A percentile compares a stretch with the other conserved stretches of the same genome.
Evolutionary conservation across 208 protist genomes (phyloP).

Genomic region (Acanthamoeba castellanii): DNA sequence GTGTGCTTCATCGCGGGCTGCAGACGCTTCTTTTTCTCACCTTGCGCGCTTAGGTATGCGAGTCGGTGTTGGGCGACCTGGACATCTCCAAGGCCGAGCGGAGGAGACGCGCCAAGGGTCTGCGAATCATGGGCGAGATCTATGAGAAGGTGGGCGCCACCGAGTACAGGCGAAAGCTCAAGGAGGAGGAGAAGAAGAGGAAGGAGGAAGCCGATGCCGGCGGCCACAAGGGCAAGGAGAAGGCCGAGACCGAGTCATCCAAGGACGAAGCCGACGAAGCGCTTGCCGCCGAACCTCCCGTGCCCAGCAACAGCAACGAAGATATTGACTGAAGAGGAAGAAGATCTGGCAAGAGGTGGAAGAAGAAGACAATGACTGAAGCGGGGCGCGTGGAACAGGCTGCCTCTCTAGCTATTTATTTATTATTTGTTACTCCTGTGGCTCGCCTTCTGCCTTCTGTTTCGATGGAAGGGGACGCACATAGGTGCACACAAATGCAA

Average conservation of each 20-base stretch:
- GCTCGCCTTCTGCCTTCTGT: too few species aligned
- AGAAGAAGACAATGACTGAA: too few species aligned
- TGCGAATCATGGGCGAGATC: conserved; percentile 71
- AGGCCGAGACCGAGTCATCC: conserved; percentile 34
- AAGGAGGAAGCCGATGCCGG: neutral
- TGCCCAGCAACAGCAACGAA: conserved; percentile 18
- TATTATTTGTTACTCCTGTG: too few species aligned
- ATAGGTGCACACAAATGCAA: too few species aligned
- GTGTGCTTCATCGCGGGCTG: too few species aligned
- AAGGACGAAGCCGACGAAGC: neutral
- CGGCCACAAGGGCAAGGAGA: conserved; percentile 16
- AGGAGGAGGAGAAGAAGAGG: conserved; percentile 61
- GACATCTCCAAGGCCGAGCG: conserved; percentile 56
- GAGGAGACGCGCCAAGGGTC: conserved; percentile 25
- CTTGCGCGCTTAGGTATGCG: conserved; percentile 4
- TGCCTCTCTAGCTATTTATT: too few species aligned
- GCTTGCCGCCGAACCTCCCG: neutral
- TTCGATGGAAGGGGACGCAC: too few species aligned
- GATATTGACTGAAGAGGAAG: conserved; percentile 1
- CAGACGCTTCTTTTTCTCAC: neutral
- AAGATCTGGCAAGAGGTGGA: too few species aligned
- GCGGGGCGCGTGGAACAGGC: too few species aligned
- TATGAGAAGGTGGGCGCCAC: conserved; percentile 55
- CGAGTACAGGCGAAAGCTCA: conserved; percentile 43
- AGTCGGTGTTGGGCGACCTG: conserved; percentile 64